These are phyloP conservation scores for Aspergillus indologenus DNA, from an alignment of 495 filamentous ascomycete genomes.

Conservation along the genomic window DNA sequence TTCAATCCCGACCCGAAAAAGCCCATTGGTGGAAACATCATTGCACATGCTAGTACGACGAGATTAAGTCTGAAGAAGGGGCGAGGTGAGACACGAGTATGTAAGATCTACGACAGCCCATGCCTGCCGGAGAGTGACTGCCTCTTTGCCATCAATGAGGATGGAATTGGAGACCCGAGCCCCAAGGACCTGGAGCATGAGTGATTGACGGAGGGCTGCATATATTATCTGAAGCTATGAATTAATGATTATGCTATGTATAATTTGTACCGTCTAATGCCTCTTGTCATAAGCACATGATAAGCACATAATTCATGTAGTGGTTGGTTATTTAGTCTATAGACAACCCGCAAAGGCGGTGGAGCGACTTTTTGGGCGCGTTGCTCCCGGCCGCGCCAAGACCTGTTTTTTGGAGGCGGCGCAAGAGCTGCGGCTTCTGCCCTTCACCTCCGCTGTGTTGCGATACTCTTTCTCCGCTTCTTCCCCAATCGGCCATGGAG, in stretches of 20 bases:
- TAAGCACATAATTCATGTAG: no score
- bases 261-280: neutral
- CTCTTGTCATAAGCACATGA: no score
- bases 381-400: conserved; percentile 33
- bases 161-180: conserved; percentile 92
- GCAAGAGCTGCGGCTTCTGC: conserved; percentile 42
- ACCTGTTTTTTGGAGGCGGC: conserved; percentile 42
- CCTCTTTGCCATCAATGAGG: conserved; percentile 93
- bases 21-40: conserved; percentile 97
- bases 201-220: conserved; percentile 19
- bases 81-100: conserved; percentile 88
- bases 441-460: conserved; percentile 22
- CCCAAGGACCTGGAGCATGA: conserved; percentile 94
- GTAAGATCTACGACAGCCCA: conserved; percentile 98
- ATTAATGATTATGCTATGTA: conserved; percentile 23
- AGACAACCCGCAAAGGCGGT: conserved; percentile 15
- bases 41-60: conserved; percentile 94
- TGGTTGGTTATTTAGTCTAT: neutral
- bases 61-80: conserved; percentile 90
- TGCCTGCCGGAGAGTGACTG: conserved; percentile 96
- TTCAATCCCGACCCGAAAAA: conserved; percentile 99
- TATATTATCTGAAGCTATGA: neutral
- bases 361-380: conserved; percentile 5
- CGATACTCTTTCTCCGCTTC: conserved; percentile 20
- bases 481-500: conserved; percentile 35